These are phyloP conservation scores for Phaeosphaeriaceae sp. DNA, from an alignment of 2,329 filamentous ascomycete species.

Conservation along the genomic window DNA sequence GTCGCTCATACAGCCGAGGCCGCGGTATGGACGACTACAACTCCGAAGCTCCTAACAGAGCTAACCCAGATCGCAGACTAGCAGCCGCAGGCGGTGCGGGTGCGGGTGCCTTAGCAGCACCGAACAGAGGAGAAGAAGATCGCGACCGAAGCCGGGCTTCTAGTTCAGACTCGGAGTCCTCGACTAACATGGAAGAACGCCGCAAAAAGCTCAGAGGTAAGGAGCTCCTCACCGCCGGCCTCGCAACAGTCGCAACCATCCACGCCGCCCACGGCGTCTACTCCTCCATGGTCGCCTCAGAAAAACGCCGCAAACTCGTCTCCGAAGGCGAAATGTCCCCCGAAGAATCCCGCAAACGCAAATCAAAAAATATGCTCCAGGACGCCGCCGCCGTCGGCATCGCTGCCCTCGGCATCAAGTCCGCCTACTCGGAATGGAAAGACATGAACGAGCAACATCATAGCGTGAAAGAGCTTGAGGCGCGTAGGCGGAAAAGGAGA, in stretches of 20 bases:
- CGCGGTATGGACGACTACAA: slow-evolving; percentile 54
- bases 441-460: slow-evolving; percentile 68
- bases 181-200: slow-evolving; percentile 67
- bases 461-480: slow-evolving; percentile 61
- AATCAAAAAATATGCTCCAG: slow-evolving; percentile 67
- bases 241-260: slow-evolving; percentile 72
- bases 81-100: slow-evolving; percentile 44
- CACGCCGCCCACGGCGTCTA: slow-evolving; percentile 72
- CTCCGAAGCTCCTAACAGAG: slow-evolving; percentile 43
- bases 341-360: slow-evolving; percentile 67
- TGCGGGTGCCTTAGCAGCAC: slow-evolving; percentile 43
- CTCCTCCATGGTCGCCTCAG: slow-evolving; percentile 67
- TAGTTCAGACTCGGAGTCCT: slow-evolving; percentile 56
- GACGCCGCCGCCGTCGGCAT: slow-evolving; percentile 71
- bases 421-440: slow-evolving; percentile 70
- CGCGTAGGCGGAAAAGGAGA: slow-evolving; percentile 54
- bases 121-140: slow-evolving; percentile 19
- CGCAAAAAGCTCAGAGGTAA: slow-evolving; percentile 70
- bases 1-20: slow-evolving; percentile 45
- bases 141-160: slow-evolving; percentile 29
- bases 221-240: slow-evolving; percentile 68
- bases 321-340: slow-evolving; percentile 67
- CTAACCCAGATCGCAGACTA: slow-evolving; percentile 49
- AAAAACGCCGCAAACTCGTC: slow-evolving; percentile 65
- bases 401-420: slow-evolving; percentile 71